Evolutionary conservation across 352 stramenopile genomes (phyloP), one percentile per base, ranked within the genome.

Genomic region (Phytophthora capsici): DNA sequence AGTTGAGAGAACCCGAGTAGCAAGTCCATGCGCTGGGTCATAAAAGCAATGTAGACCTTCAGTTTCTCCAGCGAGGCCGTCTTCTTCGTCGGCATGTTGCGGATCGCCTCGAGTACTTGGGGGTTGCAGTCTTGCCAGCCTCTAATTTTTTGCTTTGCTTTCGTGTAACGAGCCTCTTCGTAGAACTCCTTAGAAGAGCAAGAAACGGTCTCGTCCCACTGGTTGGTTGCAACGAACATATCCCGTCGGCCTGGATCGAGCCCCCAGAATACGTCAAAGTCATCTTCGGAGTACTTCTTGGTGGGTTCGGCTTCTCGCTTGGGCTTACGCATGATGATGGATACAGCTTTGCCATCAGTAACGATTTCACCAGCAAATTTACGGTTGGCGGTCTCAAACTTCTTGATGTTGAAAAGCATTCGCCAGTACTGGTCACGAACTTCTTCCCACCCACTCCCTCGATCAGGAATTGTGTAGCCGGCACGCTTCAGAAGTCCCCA

Each of bases 41-140:
- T 60, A 20, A 64, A 69, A 14, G 3, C 2, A 1, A 64, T 32
- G 23, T 62, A 64, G 7, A 28, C 12, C 25, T 73, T 16, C 10
- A 69, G 40, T 47, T 4, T 6, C 1, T 54, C 45, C 0, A 64
- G 45, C 23, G 43, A 53, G 0, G 38, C n/a, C 0, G 57, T 73
- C 48, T 73, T 73, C 30, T 68, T 69, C 0, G 52, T 68, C 3
- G 57, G 51, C 64, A 68, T 72, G 30, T 56, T 50, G 4, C 36
- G 45, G 1, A 47, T 36, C 0, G 57, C 57, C 43, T 68, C 64
- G 3, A 45, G 37, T 9, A 66, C 41, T 10, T 41, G 17, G 0
- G 26, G 12, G 6, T 38, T n/a, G 8, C 34, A 17, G 16, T 58
- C 34, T 53, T 63, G 41, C 50, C 56, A 66, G 16, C 16, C 23